Conservation (phyloP, 192 early-diverging fungal genomes). For the Endogone sp. region DNA sequence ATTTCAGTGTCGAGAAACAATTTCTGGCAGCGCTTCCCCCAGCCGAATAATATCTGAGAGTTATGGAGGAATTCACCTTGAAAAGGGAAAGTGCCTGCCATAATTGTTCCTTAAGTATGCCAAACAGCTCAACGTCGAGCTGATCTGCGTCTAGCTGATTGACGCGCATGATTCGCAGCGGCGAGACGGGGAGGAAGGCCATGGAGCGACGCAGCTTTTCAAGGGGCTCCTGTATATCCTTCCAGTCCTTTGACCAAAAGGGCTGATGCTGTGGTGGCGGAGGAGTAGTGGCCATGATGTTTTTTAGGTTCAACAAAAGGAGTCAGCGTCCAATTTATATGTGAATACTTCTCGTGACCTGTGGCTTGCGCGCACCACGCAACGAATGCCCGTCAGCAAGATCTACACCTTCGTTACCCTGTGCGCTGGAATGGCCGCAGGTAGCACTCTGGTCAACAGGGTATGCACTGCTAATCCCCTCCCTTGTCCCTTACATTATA, state of each 20-base stretch:
- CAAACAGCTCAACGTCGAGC: conserved; percentile 73
- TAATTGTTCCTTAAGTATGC: conserved; percentile 75
- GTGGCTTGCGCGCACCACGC: background rate
- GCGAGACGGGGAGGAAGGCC: conserved; percentile 42
- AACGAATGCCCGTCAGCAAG: background rate
- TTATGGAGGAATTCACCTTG: conserved; percentile 44
- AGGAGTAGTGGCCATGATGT: no score
- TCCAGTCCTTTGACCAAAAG: conserved; percentile 50
- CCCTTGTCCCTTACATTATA: no score
- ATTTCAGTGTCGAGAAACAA: no score
- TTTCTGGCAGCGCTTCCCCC: no score
- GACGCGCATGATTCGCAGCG: conserved; percentile 66
- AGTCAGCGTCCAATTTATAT: no score
- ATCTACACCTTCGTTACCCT: background rate
- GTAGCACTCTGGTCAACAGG: background rate
- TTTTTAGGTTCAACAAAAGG: no score
- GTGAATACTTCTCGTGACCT: no score
- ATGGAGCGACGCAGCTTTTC: conserved; percentile 42
- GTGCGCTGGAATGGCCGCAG: background rate
- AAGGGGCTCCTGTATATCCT: conserved; percentile 43
- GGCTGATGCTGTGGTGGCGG: conserved; percentile 8
- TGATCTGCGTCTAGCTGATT: conserved; percentile 83
- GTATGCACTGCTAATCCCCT: no score
- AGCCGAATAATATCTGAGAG: background rate
- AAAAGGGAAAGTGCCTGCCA: conserved; percentile 64